Percentiles rank a stretch among this genome's conserved stretches.
Conservation (phyloP, 192 early-diverging fungal genomes). For the Umbelopsis isabellina region DNA sequence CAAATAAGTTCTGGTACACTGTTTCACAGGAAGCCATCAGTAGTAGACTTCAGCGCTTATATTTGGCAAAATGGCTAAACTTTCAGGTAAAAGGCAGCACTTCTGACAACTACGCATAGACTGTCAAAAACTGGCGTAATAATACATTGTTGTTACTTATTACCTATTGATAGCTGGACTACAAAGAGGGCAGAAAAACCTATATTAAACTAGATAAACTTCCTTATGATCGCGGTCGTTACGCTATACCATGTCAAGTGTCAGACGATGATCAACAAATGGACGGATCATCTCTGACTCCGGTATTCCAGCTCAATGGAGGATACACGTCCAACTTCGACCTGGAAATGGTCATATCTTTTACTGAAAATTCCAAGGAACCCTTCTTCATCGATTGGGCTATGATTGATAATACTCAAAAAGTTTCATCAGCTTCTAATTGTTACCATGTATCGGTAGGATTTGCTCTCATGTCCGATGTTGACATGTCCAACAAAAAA, state of each 20-base stretch:
- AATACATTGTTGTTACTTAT: background rate
- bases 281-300: background rate
- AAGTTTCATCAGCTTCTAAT: background rate
- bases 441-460: background rate
- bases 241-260: background rate
- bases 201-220: background rate
- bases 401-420: background rate
- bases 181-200: conserved; percentile 4
- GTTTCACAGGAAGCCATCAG: background rate
- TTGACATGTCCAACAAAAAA: conserved; percentile 3
- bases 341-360: conserved; percentile 4
- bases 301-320: background rate
- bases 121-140: background rate
- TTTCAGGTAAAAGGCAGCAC: background rate
- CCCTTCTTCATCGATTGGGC: conserved; percentile 3
- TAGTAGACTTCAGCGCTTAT: background rate
- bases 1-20: background rate
- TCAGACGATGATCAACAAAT: background rate
- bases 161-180: background rate
- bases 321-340: background rate
- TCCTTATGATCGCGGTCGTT: background rate
- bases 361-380: background rate
- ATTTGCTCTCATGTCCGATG: background rate
- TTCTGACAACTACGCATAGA: background rate
- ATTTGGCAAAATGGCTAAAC: background rate